A percentile compares a stretch with the other conserved stretches of the same genome.
These are phyloP conservation scores for Dalbergia cultrata DNA, from an alignment of 306 rosid species.

Conservation along the genomic window DNA sequence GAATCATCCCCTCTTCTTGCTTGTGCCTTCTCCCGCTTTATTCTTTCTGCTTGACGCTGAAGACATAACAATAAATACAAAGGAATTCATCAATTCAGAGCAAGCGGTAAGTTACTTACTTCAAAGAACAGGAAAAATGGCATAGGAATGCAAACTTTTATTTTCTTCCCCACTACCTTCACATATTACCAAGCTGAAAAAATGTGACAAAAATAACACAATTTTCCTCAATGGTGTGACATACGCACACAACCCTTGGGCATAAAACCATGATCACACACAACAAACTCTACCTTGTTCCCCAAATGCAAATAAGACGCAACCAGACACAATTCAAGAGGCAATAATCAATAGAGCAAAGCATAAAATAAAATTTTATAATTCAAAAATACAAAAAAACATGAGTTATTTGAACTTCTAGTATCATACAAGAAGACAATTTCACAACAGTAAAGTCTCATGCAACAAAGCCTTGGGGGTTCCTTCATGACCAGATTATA, in stretches of 20 bases:
- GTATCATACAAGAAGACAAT: slow-evolving; percentile 12
- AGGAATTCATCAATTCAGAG: not conserved
- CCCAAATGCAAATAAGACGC: not conserved
- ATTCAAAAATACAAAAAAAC: slow-evolving; percentile 30
- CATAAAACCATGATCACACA: not conserved
- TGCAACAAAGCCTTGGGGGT: not conserved
- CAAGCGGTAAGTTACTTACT: slow-evolving; percentile 15
- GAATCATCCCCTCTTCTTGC: slow-evolving; percentile 84
- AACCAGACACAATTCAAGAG: slow-evolving; percentile 9
- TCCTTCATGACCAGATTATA: not conserved
- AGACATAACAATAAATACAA: slow-evolving; percentile 26
- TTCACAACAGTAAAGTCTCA: slow-evolving; percentile 4
- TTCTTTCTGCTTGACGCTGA: slow-evolving; percentile 90
- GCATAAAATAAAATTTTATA: not conserved
- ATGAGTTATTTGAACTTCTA: slow-evolving; percentile 11
- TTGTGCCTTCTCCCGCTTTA: slow-evolving; percentile 85
- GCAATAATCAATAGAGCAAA: slow-evolving; percentile 20
- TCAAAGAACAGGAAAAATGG: slow-evolving; percentile 33
- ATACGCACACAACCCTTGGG: not conserved
- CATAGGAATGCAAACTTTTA: not conserved
- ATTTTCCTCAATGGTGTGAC: not conserved
- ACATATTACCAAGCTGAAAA: not conserved
- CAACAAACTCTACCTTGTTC: not conserved
- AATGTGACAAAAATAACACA: not conserved
- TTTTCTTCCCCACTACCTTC: not conserved